A percentile compares a stretch with the other conserved stretches of the same genome.
Evolutionary conservation across 2,329 filamentous ascomycete species (phyloP).

Genomic region (Paramyrothecium roridum): DNA sequence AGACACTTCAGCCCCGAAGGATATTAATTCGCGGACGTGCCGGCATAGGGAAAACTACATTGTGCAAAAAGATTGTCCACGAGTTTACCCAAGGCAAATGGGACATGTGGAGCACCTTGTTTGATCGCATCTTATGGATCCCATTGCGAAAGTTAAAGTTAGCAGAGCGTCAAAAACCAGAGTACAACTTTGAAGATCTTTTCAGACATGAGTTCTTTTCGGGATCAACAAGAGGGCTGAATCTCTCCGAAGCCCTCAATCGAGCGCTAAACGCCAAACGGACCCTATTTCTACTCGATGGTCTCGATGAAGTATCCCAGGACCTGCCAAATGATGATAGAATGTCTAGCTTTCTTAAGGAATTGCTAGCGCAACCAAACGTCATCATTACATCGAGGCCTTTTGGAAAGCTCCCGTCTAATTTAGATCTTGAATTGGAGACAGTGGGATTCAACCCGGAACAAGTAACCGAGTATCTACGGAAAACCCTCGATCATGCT

Average conservation of each 20-base stretch:
- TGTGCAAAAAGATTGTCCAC: conserved; percentile 38
- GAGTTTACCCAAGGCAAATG: conserved; percentile 21
- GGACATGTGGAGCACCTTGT: conserved; percentile 15
- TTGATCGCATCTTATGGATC: conserved; percentile 36
- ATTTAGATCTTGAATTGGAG: conserved; percentile 31
- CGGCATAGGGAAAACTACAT: conserved; percentile 36
- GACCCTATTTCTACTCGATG: conserved; percentile 38
- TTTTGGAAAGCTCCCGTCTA: conserved; percentile 9
- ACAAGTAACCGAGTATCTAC: too few species aligned
- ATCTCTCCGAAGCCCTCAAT: conserved; percentile 8
- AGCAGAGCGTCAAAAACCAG: not conserved
- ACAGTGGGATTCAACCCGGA: conserved; percentile 34
- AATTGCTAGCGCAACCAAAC: conserved; percentile 26
- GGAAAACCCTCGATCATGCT: too few species aligned
- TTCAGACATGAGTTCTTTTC: conserved; percentile 25
- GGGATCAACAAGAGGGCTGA: conserved; percentile 2
- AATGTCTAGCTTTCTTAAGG: conserved; percentile 18
- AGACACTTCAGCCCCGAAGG: conserved; percentile 16
- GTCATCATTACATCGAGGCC: conserved; percentile 38
- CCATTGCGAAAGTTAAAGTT: conserved; percentile 31
- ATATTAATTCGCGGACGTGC: conserved; percentile 33
- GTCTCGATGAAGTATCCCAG: conserved; percentile 36
- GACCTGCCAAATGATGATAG: conserved; percentile 7
- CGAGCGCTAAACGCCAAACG: conserved; percentile 1
- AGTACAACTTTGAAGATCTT: conserved; percentile 19